These are phyloP conservation scores for Sugiyamaella castrensis DNA, from an alignment of 1,139 yeast species.

Conservation along the genomic window DNA sequence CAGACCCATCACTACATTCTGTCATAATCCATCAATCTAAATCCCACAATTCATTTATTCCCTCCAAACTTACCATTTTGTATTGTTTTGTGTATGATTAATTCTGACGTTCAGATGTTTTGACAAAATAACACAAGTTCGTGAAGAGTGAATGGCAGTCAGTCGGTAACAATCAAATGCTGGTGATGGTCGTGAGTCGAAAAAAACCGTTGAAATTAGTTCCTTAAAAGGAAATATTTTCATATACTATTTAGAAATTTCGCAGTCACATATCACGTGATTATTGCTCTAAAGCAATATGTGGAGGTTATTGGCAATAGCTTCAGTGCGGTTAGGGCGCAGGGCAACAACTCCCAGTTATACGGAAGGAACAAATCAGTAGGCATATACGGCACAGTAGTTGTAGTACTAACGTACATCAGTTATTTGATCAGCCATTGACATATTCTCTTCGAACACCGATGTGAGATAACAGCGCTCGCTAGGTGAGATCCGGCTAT, in stretches of 20 bases:
- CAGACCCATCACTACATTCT: too few species aligned
- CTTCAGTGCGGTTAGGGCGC: too few species aligned
- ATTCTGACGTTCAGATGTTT: slow-evolving; percentile 8
- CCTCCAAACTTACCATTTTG: slow-evolving; percentile 11
- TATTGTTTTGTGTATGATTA: slow-evolving; percentile 8
- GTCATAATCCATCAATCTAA: too few species aligned
- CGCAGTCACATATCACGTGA: slow-evolving; percentile 10
- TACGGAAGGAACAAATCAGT: too few species aligned
- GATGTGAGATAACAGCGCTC: background rate
- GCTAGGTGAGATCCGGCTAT: too few species aligned
- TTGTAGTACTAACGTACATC: slow-evolving; percentile 49
- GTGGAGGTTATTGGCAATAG: background rate
- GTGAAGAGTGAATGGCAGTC: background rate
- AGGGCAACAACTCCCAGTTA: too few species aligned
- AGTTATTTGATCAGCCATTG: slow-evolving; percentile 60
- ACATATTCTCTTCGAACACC: background rate
- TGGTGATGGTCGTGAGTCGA: slow-evolving; percentile 5
- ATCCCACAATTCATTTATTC: background rate
- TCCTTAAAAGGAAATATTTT: slow-evolving; percentile 3
- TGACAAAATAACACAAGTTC: slow-evolving; percentile 4
- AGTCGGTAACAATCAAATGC: background rate
- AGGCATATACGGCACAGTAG: background rate
- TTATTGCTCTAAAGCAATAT: background rate
- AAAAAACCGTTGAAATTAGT: background rate
- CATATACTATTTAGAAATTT: too few species aligned